Evolutionary conservation across 257 asterid genomes (phyloP).

Genomic region (Fraxinus excelsior): DNA sequence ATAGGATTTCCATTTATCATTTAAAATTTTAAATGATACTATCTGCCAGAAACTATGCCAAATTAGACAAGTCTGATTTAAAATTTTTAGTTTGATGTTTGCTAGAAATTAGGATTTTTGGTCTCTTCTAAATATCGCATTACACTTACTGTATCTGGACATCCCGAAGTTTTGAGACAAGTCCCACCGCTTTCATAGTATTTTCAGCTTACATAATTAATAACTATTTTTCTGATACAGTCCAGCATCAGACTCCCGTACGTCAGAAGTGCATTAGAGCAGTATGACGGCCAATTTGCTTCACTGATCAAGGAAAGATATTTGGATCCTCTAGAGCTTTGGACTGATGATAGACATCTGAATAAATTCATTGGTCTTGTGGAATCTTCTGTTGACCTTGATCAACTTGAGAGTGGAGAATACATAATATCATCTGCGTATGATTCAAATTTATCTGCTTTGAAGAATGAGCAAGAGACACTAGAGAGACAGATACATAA

Average conservation of each 20-base stretch:
- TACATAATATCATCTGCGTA: slow-evolving; percentile 89
- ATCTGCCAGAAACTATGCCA: background rate
- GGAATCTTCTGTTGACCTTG: slow-evolving; percentile 95
- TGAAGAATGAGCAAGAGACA: slow-evolving; percentile 78
- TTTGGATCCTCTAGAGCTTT: slow-evolving; percentile 62
- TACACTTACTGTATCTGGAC: background rate
- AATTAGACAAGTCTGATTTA: background rate
- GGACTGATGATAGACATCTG: slow-evolving; percentile 85
- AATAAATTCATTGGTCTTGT: slow-evolving; percentile 90
- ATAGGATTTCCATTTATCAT: background rate
- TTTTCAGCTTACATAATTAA: slow-evolving; percentile 17
- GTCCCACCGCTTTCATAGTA: background rate
- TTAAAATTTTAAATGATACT: background rate
- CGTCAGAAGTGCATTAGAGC: slow-evolving; percentile 74
- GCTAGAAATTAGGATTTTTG: slow-evolving; percentile 13
- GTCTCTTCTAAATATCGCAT: slow-evolving; percentile 10
- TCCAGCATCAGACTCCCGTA: slow-evolving; percentile 88
- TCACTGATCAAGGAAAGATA: slow-evolving; percentile 69
- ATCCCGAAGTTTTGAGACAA: slow-evolving; percentile 13
- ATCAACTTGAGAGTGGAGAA: slow-evolving; percentile 97
- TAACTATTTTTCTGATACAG: slow-evolving; percentile 50
- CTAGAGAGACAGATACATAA: slow-evolving; percentile 70
- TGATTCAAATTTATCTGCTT: slow-evolving; percentile 60
- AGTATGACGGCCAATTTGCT: slow-evolving; percentile 71
- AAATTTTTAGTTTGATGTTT: background rate